These are phyloP conservation scores for Candida odintsovae DNA, from an alignment of 805 yeast species.

Conservation along the genomic window DNA sequence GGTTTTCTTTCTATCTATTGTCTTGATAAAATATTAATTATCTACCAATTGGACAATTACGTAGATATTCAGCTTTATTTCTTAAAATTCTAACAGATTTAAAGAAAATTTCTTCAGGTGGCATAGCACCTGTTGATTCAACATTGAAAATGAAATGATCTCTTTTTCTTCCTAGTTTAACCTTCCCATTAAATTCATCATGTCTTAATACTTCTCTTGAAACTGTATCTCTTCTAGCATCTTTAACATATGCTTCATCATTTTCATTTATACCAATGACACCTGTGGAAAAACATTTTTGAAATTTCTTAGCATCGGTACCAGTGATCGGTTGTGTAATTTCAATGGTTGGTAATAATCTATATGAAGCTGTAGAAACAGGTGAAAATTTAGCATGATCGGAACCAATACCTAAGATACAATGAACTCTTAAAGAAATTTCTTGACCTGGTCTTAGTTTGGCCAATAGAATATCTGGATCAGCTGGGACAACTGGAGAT, in stretches of 20 bases:
- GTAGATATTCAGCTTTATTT: slow-evolving; percentile 76
- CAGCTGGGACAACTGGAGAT: slow-evolving; percentile 68
- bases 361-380: slow-evolving; percentile 92
- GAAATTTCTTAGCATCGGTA: slow-evolving; percentile 69
- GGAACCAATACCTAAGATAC: slow-evolving; percentile 84
- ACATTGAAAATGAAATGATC: slow-evolving; percentile 93
- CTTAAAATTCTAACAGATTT: slow-evolving; percentile 82
- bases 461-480: slow-evolving; percentile 86
- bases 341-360: slow-evolving; percentile 83
- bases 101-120: slow-evolving; percentile 92
- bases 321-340: slow-evolving; percentile 73
- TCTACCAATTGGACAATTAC: slow-evolving; percentile 70
- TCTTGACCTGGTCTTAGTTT: slow-evolving; percentile 97
- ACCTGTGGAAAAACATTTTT: slow-evolving; percentile 89
- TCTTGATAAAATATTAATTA: not conserved
- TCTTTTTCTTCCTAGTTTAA: slow-evolving; percentile 84
- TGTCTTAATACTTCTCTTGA: slow-evolving; percentile 95
- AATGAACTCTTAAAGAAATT: slow-evolving; percentile 83
- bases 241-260: slow-evolving; percentile 75
- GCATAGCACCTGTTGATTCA: slow-evolving; percentile 95
- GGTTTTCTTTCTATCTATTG: not conserved
- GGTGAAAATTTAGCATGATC: slow-evolving; percentile 99
- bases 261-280: slow-evolving; percentile 69
- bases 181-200: slow-evolving; percentile 83
- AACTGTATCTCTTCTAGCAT: slow-evolving; percentile 93